phyloP scores from a whole-genome alignment of 345 rosid species.

The Mallotus nudiflorus region DNA sequence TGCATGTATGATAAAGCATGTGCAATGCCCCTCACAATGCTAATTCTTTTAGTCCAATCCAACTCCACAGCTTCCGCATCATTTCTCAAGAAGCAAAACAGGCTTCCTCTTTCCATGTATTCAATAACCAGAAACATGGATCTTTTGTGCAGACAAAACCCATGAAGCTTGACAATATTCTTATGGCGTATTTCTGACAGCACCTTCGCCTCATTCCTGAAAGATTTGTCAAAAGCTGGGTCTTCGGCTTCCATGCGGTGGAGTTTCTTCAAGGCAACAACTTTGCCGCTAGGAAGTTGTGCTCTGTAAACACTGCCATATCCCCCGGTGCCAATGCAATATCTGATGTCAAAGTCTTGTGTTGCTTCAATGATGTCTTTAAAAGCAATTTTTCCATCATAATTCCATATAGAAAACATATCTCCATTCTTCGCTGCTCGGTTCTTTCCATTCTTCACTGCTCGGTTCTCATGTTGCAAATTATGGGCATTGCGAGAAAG shows the following conservation, averaged over 20 bases:
- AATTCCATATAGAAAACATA: not conserved
- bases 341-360: constrained; percentile 1
- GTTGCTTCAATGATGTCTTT: constrained; percentile 11
- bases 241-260: not conserved
- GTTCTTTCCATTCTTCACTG: not conserved
- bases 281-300: not conserved
- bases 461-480: not conserved
- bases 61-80: too few relatives aligned
- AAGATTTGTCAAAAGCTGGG: not conserved
- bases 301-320: constrained; percentile 3
- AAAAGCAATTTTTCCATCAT: constrained; percentile 6
- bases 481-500: not conserved
- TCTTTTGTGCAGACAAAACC: not conserved
- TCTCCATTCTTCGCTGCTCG: not conserved
- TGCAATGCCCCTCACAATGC: too few relatives aligned
- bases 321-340: not conserved
- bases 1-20: not conserved
- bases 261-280: constrained; percentile 7
- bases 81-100: too few relatives aligned
- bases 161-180: not conserved
- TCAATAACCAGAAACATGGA: not conserved
- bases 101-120: not conserved
- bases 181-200: not conserved
- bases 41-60: too few relatives aligned
- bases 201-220: not conserved